Evolutionary conservation across 495 filamentous ascomycete species (phyloP).

Genomic region (Tuber brumale): DNA sequence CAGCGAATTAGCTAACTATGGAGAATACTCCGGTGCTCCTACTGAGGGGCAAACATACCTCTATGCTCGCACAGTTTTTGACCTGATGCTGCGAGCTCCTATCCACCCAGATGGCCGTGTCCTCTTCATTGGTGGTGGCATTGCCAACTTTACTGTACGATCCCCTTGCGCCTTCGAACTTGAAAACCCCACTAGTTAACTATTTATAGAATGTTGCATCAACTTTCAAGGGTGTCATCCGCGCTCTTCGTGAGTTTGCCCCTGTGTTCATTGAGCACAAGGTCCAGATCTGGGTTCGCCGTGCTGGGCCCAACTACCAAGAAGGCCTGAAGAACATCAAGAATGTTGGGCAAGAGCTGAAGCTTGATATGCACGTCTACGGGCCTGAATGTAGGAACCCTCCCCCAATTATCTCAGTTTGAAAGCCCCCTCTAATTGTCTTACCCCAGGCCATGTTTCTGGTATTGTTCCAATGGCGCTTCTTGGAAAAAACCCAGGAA

Average conservation of each 20-base stretch:
- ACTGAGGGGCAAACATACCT: slow-evolving; percentile 98
- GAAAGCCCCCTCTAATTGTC: background rate
- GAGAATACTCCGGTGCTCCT: slow-evolving; percentile 97
- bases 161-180: slow-evolving; percentile 44
- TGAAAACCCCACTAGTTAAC: slow-evolving; percentile 20
- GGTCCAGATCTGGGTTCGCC: slow-evolving; percentile 98
- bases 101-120: slow-evolving; percentile 85
- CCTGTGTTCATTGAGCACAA: slow-evolving; percentile 88
- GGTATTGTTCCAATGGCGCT: slow-evolving; percentile 61
- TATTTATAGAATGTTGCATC: slow-evolving; percentile 62
- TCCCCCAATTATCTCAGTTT: background rate
- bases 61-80: slow-evolving; percentile 92
- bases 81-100: slow-evolving; percentile 94
- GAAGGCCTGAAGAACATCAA: slow-evolving; percentile 99
- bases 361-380: slow-evolving; percentile 90
- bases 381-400: slow-evolving; percentile 87
- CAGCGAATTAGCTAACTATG: slow-evolving; percentile 96
- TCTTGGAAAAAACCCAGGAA: slow-evolving; percentile 43
- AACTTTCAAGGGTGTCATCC: slow-evolving; percentile 99
- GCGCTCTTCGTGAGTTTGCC: slow-evolving; percentile 86
- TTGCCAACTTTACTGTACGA: slow-evolving; percentile 93
- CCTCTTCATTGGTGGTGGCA: slow-evolving; percentile 98
- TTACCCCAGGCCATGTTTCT: slow-evolving; percentile 49
- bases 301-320: slow-evolving; percentile 98
- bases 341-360: slow-evolving; percentile 84